A percentile compares a stretch with the other conserved stretches of the same genome.
phyloP scores from a whole-genome alignment of 805 yeast species.

The Candida saitoana region DNA sequence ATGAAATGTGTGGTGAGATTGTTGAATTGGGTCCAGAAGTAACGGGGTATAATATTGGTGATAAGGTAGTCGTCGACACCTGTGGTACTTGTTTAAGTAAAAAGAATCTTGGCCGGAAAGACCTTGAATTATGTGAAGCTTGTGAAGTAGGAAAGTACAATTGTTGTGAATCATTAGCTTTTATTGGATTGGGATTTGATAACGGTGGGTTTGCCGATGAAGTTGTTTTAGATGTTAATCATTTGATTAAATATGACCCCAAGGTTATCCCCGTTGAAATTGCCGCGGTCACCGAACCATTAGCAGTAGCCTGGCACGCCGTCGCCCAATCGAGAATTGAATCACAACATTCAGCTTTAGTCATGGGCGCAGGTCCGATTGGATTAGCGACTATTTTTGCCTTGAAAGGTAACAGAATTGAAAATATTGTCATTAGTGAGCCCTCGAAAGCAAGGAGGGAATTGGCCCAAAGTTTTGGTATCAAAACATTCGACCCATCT shows the following conservation, averaged over 20 bases:
- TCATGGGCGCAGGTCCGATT: slow-evolving; percentile 62
- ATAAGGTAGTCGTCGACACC: slow-evolving; percentile 63
- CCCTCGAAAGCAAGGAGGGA: slow-evolving; percentile 54
- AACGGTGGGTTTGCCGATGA: slow-evolving; percentile 55
- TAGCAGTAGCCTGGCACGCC: slow-evolving; percentile 61
- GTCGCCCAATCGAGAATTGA: slow-evolving; percentile 38
- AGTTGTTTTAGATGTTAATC: slow-evolving; percentile 39
- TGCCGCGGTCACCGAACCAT: slow-evolving; percentile 56
- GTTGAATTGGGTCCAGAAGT: slow-evolving; percentile 56
- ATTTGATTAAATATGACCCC: slow-evolving; percentile 39
- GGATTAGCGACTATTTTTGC: slow-evolving; percentile 56
- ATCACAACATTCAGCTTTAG: slow-evolving; percentile 45
- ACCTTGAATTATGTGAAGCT: slow-evolving; percentile 35
- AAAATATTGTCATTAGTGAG: slow-evolving; percentile 53
- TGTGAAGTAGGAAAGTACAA: slow-evolving; percentile 51
- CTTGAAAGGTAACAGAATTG: slow-evolving; percentile 35
- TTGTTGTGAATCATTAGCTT: slow-evolving; percentile 45
- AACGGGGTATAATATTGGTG: slow-evolving; percentile 52
- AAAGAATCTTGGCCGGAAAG: slow-evolving; percentile 20
- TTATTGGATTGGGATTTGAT: slow-evolving; percentile 53
- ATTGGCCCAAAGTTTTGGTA: slow-evolving; percentile 49
- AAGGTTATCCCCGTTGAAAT: slow-evolving; percentile 34
- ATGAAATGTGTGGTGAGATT: slow-evolving; percentile 63
- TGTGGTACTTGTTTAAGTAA: slow-evolving; percentile 54
- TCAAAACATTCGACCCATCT: slow-evolving; percentile 25